Evolutionary conservation across 345 rosid genomes (phyloP).

Genomic region (Acer campestre): DNA sequence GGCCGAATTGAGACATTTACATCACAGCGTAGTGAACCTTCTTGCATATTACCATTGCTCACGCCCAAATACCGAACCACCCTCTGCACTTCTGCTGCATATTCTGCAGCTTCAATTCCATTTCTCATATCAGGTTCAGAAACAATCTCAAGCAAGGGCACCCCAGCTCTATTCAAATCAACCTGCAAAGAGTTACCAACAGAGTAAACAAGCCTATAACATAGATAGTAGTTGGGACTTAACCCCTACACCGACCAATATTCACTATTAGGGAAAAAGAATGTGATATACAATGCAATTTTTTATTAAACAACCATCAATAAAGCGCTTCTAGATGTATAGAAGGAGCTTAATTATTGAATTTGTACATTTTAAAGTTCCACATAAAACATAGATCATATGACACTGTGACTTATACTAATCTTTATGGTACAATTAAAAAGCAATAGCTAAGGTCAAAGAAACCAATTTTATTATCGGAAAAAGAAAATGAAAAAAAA

Average conservation of each 20-base stretch:
- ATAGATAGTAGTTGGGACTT: background rate
- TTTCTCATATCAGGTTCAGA: constrained; percentile 98
- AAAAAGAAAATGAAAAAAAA: background rate
- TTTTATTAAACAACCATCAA: background rate
- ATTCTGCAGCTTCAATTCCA: constrained; percentile 87
- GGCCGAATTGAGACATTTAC: constrained; percentile 97
- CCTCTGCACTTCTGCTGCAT: constrained; percentile 83
- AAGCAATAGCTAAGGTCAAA: background rate
- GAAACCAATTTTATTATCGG: constrained; percentile 15
- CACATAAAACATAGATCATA: background rate
- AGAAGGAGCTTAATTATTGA: background rate
- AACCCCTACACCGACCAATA: background rate
- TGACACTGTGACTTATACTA: background rate
- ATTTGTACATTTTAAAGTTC: background rate
- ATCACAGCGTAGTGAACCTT: constrained; percentile 95
- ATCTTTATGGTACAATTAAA: constrained; percentile 1
- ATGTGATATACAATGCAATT: background rate
- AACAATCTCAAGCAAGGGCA: constrained; percentile 94
- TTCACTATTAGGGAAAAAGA: background rate
- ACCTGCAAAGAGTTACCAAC: constrained; percentile 52
- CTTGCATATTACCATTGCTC: constrained; percentile 93
- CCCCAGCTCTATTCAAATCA: constrained; percentile 95
- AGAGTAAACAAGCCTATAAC: constrained; percentile 16
- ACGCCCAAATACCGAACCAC: constrained; percentile 81
- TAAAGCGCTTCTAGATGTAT: background rate